A percentile compares a stretch with the other conserved stretches of the same genome.
These are phyloP conservation scores for Chenopodium formosanum DNA, from an alignment of 148 eudicot genomes.

Conservation along the genomic window DNA sequence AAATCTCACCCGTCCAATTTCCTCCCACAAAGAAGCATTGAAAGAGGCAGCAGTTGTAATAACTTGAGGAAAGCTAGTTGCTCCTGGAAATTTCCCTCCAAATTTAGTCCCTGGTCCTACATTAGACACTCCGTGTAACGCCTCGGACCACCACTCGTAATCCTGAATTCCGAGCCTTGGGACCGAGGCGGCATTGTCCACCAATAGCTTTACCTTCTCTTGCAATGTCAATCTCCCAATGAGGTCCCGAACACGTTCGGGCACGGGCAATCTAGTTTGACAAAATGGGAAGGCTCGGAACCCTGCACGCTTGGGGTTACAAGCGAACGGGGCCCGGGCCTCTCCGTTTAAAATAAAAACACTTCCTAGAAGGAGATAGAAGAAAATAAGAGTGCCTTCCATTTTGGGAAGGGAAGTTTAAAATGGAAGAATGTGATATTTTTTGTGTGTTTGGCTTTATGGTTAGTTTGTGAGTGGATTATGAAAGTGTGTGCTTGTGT, in stretches of 20 bases:
- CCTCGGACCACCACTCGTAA: conserved; percentile 99
- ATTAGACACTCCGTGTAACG: conserved; percentile 86
- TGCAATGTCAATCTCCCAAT: conserved; percentile 64
- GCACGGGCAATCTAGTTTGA: conserved; percentile 27
- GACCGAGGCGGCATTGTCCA: conserved; percentile 63
- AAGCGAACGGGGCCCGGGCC: conserved; percentile 60
- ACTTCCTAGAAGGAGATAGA: conserved; percentile 13
- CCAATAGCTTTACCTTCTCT: conserved; percentile 68
- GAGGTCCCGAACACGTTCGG: conserved; percentile 61
- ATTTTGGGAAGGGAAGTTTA: not conserved
- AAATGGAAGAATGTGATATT: not conserved
- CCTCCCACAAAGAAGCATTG: conserved; percentile 77
- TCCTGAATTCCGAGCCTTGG: conserved; percentile 72
- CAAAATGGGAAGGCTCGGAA: conserved; percentile 50
- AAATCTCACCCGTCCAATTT: conserved; percentile 81
- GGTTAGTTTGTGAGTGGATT: conserved; percentile 11
- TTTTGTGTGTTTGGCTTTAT: not conserved
- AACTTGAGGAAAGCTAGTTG: conserved; percentile 96
- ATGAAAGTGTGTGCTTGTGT: not conserved
- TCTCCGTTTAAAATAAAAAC: not conserved
- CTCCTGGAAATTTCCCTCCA: conserved; percentile 73
- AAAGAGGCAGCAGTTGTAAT: conserved; percentile 88
- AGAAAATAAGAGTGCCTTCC: conserved; percentile 9
- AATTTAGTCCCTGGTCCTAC: conserved; percentile 88
- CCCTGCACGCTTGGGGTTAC: conserved; percentile 46